phyloP scores from a whole-genome alignment of 2,329 filamentous ascomycete species.

The Pseudogymnoascus sp. region DNA sequence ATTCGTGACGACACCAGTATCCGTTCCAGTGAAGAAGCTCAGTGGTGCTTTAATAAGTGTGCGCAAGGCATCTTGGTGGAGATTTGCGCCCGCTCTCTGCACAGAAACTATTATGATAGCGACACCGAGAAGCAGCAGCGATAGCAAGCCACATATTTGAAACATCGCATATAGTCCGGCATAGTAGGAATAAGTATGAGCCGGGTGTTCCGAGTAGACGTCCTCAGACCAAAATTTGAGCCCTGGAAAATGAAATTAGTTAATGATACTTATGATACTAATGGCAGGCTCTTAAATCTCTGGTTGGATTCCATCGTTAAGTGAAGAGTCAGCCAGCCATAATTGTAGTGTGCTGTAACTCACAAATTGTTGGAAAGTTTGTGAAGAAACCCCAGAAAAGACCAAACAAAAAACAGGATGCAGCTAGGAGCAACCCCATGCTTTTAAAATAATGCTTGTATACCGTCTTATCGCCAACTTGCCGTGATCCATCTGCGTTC shows the following conservation, averaged over 20 bases:
- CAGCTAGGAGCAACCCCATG: slow-evolving; percentile 16
- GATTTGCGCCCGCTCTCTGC: slow-evolving; percentile 20
- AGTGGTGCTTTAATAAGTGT: slow-evolving; percentile 30
- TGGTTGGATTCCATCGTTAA: not conserved
- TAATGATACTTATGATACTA: not conserved
- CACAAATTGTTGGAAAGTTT: slow-evolving; percentile 26
- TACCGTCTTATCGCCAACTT: slow-evolving; percentile 14
- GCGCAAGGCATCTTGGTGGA: slow-evolving; percentile 22
- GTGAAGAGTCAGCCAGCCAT: not conserved
- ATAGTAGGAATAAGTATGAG: slow-evolving; percentile 23
- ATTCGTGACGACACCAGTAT: slow-evolving; percentile 41
- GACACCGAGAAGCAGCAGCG: slow-evolving; percentile 19
- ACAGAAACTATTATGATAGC: slow-evolving; percentile 20
- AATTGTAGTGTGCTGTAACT: not conserved
- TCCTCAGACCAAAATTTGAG: slow-evolving; percentile 26
- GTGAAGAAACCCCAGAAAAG: slow-evolving; percentile 22
- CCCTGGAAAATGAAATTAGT: slow-evolving; percentile 14
- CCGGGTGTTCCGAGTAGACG: slow-evolving; percentile 15
- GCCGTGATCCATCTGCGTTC: not conserved
- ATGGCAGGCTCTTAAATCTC: not conserved
- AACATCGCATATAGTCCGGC: slow-evolving; percentile 25
- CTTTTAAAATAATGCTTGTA: slow-evolving; percentile 23
- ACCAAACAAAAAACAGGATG: slow-evolving; percentile 16
- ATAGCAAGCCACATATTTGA: slow-evolving; percentile 23
- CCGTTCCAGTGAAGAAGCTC: slow-evolving; percentile 38